Evolutionary conservation across 1,284 basidiomycete genomes (phyloP).

Genomic region (Athelia psychrophila): DNA sequence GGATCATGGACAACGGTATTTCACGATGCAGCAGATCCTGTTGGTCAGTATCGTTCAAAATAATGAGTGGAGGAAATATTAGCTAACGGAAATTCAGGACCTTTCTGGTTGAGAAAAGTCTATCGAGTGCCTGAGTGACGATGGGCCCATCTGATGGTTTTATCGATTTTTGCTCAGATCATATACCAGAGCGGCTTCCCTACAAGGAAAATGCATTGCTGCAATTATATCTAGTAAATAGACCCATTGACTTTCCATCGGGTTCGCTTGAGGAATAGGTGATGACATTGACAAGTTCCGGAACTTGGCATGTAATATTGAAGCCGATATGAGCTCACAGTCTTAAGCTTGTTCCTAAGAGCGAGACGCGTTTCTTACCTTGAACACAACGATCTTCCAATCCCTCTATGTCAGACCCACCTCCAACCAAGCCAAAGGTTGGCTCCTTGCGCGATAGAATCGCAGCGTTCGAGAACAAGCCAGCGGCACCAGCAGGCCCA

Average conservation of each 20-base stretch:
- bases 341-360: background rate
- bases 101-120: background rate
- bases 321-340: background rate
- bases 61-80: too few species aligned
- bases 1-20: slow-evolving; percentile 69
- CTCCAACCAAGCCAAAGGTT: slow-evolving; percentile 53
- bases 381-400: slow-evolving; percentile 14
- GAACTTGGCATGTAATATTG: background rate
- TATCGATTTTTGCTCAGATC: background rate
- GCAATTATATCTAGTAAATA: too few species aligned
- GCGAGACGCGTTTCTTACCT: background rate
- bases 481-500: slow-evolving; percentile 39
- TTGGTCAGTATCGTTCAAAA: slow-evolving; percentile 36
- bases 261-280: too few species aligned
- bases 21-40: slow-evolving; percentile 56
- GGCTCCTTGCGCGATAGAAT: slow-evolving; percentile 81
- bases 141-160: background rate
- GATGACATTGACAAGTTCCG: too few species aligned
- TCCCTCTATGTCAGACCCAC: slow-evolving; percentile 46
- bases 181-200: too few species aligned
- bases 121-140: background rate
- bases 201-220: too few species aligned
- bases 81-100: too few species aligned
- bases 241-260: too few species aligned
- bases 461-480: slow-evolving; percentile 71